These are phyloP conservation scores for Acer yangbiense DNA, from an alignment of 345 rosid species.

Conservation along the genomic window DNA sequence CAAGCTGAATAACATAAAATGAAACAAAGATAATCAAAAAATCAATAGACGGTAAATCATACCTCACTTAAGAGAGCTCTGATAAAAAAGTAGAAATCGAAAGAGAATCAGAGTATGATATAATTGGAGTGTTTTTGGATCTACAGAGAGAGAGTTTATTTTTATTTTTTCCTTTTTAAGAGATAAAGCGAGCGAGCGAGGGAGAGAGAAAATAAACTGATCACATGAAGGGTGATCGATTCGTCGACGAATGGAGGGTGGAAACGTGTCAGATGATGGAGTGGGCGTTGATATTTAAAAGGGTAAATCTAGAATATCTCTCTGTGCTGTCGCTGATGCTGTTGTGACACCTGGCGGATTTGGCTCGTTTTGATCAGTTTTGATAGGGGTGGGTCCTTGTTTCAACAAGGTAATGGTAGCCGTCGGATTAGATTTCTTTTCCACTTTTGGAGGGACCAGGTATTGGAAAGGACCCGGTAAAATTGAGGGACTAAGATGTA, in stretches of 20 bases:
- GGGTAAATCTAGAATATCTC: slow-evolving; percentile 28
- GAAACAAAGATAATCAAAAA: too few relatives aligned
- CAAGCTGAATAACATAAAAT: slow-evolving; percentile 10
- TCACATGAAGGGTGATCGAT: slow-evolving; percentile 33
- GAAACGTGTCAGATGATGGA: slow-evolving; percentile 37
- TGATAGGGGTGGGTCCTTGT: slow-evolving; percentile 7
- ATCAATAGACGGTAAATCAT: background rate
- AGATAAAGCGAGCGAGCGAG: background rate
- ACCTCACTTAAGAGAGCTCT: slow-evolving; percentile 19
- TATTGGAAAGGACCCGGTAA: background rate
- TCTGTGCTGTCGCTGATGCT: slow-evolving; percentile 13
- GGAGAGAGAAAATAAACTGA: slow-evolving; percentile 29
- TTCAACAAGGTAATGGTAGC: background rate
- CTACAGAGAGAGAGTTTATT: slow-evolving; percentile 13
- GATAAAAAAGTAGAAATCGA: slow-evolving; percentile 22
- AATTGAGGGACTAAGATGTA: background rate
- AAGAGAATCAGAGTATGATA: background rate
- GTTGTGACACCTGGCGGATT: slow-evolving; percentile 30
- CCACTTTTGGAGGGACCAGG: background rate
- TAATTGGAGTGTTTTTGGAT: slow-evolving; percentile 30
- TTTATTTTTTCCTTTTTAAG: background rate
- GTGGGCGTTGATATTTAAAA: slow-evolving; percentile 2
- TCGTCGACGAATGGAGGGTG: background rate
- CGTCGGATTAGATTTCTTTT: slow-evolving; percentile 15
- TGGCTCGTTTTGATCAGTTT: background rate